Evolutionary conservation across 176 grass and related monocot genomes (phyloP).

Genomic region (Thalia dealbata): DNA sequence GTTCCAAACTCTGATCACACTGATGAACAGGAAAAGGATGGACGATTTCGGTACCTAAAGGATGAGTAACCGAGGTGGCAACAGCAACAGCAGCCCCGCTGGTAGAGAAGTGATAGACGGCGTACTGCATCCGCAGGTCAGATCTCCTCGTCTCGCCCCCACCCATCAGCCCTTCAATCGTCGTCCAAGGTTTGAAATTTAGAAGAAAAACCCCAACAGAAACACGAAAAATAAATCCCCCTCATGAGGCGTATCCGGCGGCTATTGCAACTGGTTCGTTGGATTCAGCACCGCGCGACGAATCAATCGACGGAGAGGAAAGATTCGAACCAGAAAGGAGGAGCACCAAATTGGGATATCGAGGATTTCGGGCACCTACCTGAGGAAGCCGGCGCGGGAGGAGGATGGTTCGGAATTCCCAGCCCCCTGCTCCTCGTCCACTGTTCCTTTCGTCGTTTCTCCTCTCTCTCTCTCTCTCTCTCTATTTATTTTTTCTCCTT

Average conservation of each 20-base stretch:
- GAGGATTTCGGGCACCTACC: neutral
- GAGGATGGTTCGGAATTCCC: neutral
- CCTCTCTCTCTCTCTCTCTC: neutral
- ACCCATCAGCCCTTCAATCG: neutral
- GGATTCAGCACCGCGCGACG: neutral
- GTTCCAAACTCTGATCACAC: neutral
- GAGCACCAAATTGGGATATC: neutral
- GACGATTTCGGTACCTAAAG: slow-evolving; percentile 32
- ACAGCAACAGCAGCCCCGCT: slow-evolving; percentile 65
- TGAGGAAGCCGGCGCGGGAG: neutral
- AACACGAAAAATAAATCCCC: neutral
- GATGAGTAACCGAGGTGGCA: slow-evolving; percentile 71
- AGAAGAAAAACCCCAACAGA: neutral
- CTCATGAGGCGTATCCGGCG: neutral
- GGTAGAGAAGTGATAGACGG: slow-evolving; percentile 52
- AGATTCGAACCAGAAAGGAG: no score
- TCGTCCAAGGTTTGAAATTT: neutral
- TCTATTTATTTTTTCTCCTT: neutral
- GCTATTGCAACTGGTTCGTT: neutral
- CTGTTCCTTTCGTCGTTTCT: neutral
- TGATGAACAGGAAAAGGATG: neutral
- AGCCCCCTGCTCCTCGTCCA: neutral
- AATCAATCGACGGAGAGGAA: no score
- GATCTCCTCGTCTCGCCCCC: neutral
- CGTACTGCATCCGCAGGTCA: slow-evolving; percentile 25